Evolutionary conservation across 345 rosid species (phyloP), one percentile per base, ranked within the genome.

Genomic region (Acer campestre): DNA sequence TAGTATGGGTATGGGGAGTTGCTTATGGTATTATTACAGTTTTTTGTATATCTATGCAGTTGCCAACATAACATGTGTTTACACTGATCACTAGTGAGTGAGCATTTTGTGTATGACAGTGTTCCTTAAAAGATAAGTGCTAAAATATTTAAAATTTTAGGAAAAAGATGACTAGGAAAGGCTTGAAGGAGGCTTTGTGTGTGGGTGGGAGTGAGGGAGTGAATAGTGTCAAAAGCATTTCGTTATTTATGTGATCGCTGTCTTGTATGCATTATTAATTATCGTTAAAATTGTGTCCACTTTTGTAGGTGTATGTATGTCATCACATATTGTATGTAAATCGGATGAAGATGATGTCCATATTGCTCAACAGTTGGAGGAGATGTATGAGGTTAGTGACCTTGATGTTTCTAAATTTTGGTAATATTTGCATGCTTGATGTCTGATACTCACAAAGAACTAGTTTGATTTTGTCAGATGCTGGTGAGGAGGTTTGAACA

Each of bases 301-400:
- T 68, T 66, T 70, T 75, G 49, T 75, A 95, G 98, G 98, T 71
- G 85, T 90, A 79, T 87, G 93, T 88, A 87, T 95, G 88, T 91
- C 94, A 73, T 86, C 90, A 10, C 84, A 85, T 80, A 85, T 95
- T 61, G 83, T 87, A 23, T 85, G 81, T 76, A 80, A 84, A 68
- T 79, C 79, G 62, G 83, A 77, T 49, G 82, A 80, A 73, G 91
- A 86, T 71, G 67, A 73, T 77, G 80, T 18, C 67, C 75, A 76
- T 75, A 84, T 84, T 84, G 80, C 77, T 63, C 81, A 83, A 78
- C 88, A 87, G 67, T 74, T 95, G 78, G 89, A 87, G 84, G 93
- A 91, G 75, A 89, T 95, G 77, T 62, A 81, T 72, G 86, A 88
- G 97, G 98, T 94, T 84, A 81, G 83, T 71, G 38, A 27, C 56